Evolutionary conservation across 495 filamentous ascomycete species (phyloP), one percentile per base, ranked within the genome.

Genomic region (Cetradonia linearis): DNA sequence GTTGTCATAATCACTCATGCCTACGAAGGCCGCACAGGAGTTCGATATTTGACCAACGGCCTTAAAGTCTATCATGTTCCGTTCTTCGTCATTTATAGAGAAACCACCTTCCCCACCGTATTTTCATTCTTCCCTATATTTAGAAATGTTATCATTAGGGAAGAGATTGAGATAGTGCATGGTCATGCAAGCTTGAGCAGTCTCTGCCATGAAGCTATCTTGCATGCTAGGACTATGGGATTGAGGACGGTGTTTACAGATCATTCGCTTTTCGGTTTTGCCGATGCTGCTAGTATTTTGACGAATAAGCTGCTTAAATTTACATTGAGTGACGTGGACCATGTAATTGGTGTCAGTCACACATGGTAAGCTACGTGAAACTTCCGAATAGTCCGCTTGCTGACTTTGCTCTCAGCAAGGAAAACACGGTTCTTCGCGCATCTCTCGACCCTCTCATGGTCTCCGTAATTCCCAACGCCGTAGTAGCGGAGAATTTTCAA

Each of bases 41-140:
- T 98, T n/a, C 86, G 94, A 58, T 98, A 96, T 67, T 83, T 98
- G 53, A 97, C 93, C 56, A 97, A 97, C 72, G 92, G 93, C 42
- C 83, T 98, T 63, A 98, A 98, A 70, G 91, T 97, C 72, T 98
- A 95, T 72, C 88, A 98, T 74, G 87, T 96, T 10, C 93, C 93
- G 2, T 96, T 96, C 70, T 81, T 94, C 67, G 84, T 97, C 67
- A 90, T 97, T 59, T 96, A 96, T 71, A 89, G 93, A 55, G 89
- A 90, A 63, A 81, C 89, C 20, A 95, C 91, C n/a, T 89, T 98
- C 66, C 93, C 93, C 0, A 96, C 94, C 16, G 91, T 98, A 65
- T 97, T 97, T 74, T 96, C 91, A 11, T 96, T 96, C 75, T 97
- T 98, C 63, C 93, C 93, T 18, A 84, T 96, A 14, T 95, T 98